Base-by-base conservation (phyloP, 23 red algal species). In the Gracilariopsis chorda region DNA sequence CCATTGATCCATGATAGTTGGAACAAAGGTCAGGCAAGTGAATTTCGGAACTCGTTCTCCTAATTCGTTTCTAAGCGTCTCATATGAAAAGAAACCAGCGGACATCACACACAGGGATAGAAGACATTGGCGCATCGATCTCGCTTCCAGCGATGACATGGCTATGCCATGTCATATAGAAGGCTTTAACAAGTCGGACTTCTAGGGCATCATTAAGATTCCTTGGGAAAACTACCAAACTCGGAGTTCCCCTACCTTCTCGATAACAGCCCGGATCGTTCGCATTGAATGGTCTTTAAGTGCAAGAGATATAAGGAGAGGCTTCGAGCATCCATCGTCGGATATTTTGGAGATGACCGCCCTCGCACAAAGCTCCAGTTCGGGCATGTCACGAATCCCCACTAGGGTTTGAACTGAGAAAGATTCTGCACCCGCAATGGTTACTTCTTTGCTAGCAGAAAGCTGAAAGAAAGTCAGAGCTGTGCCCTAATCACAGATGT, bases 141-240 rank as follows among this genome's bases (percentile, higher is more conserved):
- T n/a, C n/a, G n/a, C n/a, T n/a, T n/a, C n/a, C n/a, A n/a, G n/a
- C n/a, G n/a, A n/a, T n/a, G n/a, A n/a, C n/a, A n/a, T n/a, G n/a
- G n/a, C n/a, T n/a, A n/a, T n/a, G n/a, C n/a, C n/a, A n/a, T n/a
- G n/a, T n/a, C n/a, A n/a, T n/a, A n/a, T n/a, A n/a, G n/a, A n/a
- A n/a, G n/a, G n/a, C n/a, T n/a, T n/a, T n/a, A n/a, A n/a, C n/a
- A n/a, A n/a, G n/a, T n/a, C n/a, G n/a, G n/a, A n/a, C n/a, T n/a
- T n/a, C n/a, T n/a, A n/a, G n/a, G n/a, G n/a, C n/a, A n/a, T n/a
- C n/a, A n/a, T n/a, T n/a, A n/a, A n/a, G n/a, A n/a, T n/a, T n/a
- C n/a, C n/a, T n/a, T n/a, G n/a, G n/a, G n/a, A n/a, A n/a, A 70
- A 70, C 67, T 34, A 91, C 88, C 88, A 91, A 7, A 82, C 88